These are phyloP conservation scores for Tubosaeta brunneosetosa DNA, from an alignment of 768 basidiomycete genomes.

Conservation along the genomic window DNA sequence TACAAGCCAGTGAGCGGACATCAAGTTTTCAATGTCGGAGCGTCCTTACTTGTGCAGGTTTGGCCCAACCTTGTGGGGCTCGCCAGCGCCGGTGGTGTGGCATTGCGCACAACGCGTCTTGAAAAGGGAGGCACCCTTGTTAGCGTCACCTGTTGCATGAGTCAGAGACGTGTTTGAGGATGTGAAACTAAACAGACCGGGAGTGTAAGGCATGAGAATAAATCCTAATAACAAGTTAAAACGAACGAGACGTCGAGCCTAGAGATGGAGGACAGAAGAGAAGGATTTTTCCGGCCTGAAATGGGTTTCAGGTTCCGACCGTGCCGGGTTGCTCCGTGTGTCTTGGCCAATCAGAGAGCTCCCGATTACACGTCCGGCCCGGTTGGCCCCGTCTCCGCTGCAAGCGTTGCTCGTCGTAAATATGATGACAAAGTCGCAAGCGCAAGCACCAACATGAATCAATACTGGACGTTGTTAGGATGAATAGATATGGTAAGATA, in stretches of 20 bases:
- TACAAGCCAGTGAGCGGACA: conserved; percentile 24
- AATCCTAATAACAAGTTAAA: conserved; percentile 2
- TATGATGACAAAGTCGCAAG: too few relatives aligned
- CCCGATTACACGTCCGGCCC: not conserved
- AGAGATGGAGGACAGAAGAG: not conserved
- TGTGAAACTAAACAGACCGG: conserved; percentile 31
- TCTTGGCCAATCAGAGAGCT: conserved; percentile 20
- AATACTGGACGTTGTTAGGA: too few relatives aligned
- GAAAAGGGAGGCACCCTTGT: conserved; percentile 92
- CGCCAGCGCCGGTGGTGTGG: conserved; percentile 78
- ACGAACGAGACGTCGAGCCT: conserved; percentile 5
- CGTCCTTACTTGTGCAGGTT: conserved; percentile 83
- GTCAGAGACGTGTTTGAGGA: conserved; percentile 6
- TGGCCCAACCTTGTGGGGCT: conserved; percentile 87
- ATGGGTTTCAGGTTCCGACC: conserved; percentile 21
- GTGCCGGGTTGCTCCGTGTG: conserved; percentile 27
- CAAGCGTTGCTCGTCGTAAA: too few relatives aligned
- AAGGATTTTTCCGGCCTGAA: conserved; percentile 5
- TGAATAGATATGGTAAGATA: too few relatives aligned
- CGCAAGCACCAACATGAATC: too few relatives aligned
- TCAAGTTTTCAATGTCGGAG: not conserved
- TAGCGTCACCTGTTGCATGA: conserved; percentile 62
- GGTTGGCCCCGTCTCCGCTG: not conserved
- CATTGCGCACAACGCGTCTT: conserved; percentile 95
- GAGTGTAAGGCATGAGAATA: conserved; percentile 38